Conservation (phyloP, 345 rosid species). For the Salix viminalis region DNA sequence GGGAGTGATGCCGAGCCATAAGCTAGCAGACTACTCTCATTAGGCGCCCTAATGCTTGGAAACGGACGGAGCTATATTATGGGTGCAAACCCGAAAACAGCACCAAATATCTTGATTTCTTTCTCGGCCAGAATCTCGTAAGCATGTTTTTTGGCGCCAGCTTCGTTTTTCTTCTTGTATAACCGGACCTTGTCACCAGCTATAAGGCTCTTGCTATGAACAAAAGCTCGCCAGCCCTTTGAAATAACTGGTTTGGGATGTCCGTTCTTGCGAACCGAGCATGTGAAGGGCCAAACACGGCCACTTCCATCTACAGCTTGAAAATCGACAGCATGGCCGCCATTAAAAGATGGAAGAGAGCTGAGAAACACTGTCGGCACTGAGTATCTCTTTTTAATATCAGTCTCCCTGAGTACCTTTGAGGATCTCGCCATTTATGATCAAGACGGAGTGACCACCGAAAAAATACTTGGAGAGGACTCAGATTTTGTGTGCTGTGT, state of each 20-base stretch:
- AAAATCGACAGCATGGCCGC: neutral
- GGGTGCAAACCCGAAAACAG: neutral
- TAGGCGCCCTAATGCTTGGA: too few species aligned
- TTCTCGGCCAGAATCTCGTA: neutral
- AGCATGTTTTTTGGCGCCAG: neutral
- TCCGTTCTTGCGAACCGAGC: neutral
- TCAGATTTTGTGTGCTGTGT: too few species aligned
- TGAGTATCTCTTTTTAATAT: neutral
- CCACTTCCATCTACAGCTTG: neutral
- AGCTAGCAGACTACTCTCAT: too few species aligned
- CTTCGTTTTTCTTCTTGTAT: neutral
- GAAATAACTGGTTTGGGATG: neutral
- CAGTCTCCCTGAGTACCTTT: neutral
- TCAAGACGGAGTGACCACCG: too few species aligned
- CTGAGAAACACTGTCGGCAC: neutral
- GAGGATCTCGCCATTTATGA: neutral
- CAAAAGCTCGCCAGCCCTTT: neutral
- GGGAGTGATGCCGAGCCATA: too few species aligned
- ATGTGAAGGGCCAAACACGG: neutral
- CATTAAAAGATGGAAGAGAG: neutral
- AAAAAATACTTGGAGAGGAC: too few species aligned
- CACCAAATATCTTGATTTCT: neutral
- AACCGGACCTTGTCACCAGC: neutral
- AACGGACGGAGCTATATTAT: too few species aligned
- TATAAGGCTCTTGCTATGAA: neutral